Evolutionary conservation across 2,329 filamentous ascomycete genomes (phyloP).

Genomic region (Xylaria arbuscula): DNA sequence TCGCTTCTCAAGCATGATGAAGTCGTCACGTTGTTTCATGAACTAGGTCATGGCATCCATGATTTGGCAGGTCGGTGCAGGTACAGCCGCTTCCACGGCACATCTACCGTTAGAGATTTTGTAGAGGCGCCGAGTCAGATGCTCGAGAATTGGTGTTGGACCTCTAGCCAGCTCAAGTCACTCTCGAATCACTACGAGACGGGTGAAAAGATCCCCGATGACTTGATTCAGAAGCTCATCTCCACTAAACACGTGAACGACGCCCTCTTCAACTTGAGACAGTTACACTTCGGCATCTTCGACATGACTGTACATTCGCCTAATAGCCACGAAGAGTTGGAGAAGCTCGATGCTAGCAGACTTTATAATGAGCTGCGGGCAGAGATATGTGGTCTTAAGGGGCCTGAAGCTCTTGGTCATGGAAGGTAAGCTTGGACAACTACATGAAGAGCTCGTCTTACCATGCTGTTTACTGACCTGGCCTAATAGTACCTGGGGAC

Average conservation of each 20-base stretch:
- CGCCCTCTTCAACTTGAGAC: conserved; percentile 80
- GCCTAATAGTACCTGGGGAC: conserved; percentile 70
- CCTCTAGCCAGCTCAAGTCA: conserved; percentile 69
- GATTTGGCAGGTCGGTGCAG: conserved; percentile 72
- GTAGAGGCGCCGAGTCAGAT: conserved; percentile 79
- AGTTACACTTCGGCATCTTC: conserved; percentile 84
- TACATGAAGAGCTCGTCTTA: neutral
- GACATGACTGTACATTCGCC: conserved; percentile 85
- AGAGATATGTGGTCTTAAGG: conserved; percentile 78
- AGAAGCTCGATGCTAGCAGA: conserved; percentile 71
- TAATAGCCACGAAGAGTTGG: conserved; percentile 73
- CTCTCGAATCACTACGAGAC: conserved; percentile 81
- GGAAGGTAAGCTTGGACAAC: conserved; percentile 57
- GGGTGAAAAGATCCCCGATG: conserved; percentile 76
- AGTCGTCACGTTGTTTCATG: conserved; percentile 85
- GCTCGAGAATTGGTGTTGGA: conserved; percentile 83
- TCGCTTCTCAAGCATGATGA: conserved; percentile 85
- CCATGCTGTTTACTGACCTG: conserved; percentile 44
- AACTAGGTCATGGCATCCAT: conserved; percentile 77
- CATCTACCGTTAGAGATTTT: conserved; percentile 73
- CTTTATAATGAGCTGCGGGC: conserved; percentile 79
- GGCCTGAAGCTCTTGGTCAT: conserved; percentile 74
- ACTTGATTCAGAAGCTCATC: conserved; percentile 78
- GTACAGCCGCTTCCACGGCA: conserved; percentile 75
- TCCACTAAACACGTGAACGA: conserved; percentile 84